A percentile compares a stretch with the other conserved stretches of the same genome.
These are phyloP conservation scores for Ceratorhiza oryzae-sativae DNA, from an alignment of 1,284 basidiomycete genomes.

Conservation along the genomic window DNA sequence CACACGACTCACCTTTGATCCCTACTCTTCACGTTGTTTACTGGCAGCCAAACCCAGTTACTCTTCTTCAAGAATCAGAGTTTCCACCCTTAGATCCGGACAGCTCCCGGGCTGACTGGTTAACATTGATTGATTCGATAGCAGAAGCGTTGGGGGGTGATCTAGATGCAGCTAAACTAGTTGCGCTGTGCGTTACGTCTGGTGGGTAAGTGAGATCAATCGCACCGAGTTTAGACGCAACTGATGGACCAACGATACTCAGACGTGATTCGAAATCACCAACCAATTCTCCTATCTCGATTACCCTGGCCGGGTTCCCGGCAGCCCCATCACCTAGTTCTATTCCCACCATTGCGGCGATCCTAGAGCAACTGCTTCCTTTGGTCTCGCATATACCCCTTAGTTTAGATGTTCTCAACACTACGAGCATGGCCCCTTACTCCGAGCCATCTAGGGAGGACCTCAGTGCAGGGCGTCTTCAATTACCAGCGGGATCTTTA, in stretches of 20 bases:
- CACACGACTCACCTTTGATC: constrained; percentile 51
- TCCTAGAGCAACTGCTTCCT: constrained; percentile 66
- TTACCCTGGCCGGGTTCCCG: constrained; percentile 70
- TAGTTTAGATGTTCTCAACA: constrained; percentile 67
- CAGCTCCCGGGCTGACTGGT: constrained; percentile 49
- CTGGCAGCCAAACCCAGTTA: constrained; percentile 53
- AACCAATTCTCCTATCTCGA: constrained; percentile 66
- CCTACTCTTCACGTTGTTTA: constrained; percentile 76
- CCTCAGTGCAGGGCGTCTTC: constrained; percentile 75
- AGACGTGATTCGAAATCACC: constrained; percentile 66
- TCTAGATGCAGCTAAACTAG: constrained; percentile 75
- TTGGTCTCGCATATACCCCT: constrained; percentile 60
- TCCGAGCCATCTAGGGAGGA: constrained; percentile 78
- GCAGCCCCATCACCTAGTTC: constrained; percentile 50
- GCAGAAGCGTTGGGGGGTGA: constrained; percentile 75
- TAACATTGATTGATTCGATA: constrained; percentile 72
- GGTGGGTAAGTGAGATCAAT: constrained; percentile 61
- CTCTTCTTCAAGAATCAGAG: constrained; percentile 51
- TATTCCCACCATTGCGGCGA: constrained; percentile 58
- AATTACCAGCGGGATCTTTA: constrained; percentile 69
- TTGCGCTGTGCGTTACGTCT: constrained; percentile 69
- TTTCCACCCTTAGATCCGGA: constrained; percentile 49
- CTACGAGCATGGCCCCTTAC: constrained; percentile 57
- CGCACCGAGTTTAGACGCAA: constrained; percentile 42
- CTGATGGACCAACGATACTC: constrained; percentile 54